A percentile compares a stretch with the other conserved stretches of the same genome.
phyloP scores from a whole-genome alignment of 2,329 filamentous ascomycete species.

The Paecilomyces variotii region DNA sequence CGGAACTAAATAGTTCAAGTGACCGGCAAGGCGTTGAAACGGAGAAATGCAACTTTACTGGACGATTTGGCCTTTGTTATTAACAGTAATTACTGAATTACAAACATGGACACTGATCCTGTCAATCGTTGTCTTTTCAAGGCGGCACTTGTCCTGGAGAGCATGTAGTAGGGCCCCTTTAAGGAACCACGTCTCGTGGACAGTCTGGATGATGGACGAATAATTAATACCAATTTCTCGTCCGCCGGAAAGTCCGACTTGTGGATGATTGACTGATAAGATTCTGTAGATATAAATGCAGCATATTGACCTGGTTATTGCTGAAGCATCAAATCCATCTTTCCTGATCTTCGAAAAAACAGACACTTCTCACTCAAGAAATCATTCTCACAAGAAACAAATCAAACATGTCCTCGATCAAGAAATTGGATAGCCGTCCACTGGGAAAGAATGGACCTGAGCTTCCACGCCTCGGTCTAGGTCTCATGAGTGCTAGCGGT shows the following conservation, averaged over 20 bases:
- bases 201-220: neutral
- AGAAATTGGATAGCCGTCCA: constrained; percentile 5
- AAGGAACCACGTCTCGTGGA: neutral
- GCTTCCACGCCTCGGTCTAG: constrained; percentile 9
- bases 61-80: neutral
- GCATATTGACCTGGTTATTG: neutral
- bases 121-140: neutral
- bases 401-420: neutral
- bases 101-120: neutral
- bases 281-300: neutral
- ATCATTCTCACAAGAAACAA: neutral
- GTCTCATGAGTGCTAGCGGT: constrained; percentile 8
- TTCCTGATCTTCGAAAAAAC: neutral
- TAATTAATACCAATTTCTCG: neutral
- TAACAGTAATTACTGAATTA: neutral
- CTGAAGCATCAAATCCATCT: neutral
- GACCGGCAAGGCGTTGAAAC: neutral
- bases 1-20: neutral
- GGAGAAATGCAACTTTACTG: neutral
- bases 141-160: neutral
- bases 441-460: constrained; percentile 11
- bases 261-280: neutral
- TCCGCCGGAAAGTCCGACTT: neutral
- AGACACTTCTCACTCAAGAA: neutral
- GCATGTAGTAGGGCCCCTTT: neutral